Percentiles rank a stretch among this genome's conserved stretches.
Evolutionary conservation across 768 basidiomycete species (phyloP).

Genomic region (Leccinellum rugosiceps): DNA sequence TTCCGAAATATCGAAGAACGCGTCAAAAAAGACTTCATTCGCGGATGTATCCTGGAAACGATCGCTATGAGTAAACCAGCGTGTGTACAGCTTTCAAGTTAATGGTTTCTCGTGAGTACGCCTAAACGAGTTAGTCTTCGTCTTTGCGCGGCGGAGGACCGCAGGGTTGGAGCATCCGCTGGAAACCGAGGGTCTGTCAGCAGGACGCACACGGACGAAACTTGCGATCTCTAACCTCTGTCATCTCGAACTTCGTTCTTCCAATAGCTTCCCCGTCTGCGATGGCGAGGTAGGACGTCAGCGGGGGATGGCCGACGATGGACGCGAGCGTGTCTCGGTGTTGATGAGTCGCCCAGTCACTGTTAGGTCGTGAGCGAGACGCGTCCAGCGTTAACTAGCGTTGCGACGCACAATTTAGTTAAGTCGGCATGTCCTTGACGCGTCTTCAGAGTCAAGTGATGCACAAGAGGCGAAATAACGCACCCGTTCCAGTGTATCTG

Average conservation of each 20-base stretch:
- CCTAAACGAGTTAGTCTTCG: slow-evolving; percentile 48
- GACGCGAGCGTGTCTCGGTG: slow-evolving; percentile 94
- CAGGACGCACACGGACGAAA: slow-evolving; percentile 13
- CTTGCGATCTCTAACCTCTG: slow-evolving; percentile 59
- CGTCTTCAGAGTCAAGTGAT: slow-evolving; percentile 8
- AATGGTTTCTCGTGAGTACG: no score
- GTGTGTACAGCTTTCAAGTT: no score
- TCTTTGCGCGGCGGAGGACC: slow-evolving; percentile 90
- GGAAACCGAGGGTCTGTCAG: slow-evolving; percentile 13
- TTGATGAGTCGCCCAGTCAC: slow-evolving; percentile 97
- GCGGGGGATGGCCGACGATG: slow-evolving; percentile 85
- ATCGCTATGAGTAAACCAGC: background rate
- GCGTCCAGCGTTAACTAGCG: background rate
- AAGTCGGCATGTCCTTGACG: slow-evolving; percentile 86
- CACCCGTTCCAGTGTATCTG: slow-evolving; percentile 93
- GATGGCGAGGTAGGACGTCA: slow-evolving; percentile 84
- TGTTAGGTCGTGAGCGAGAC: slow-evolving; percentile 32
- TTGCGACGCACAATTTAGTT: slow-evolving; percentile 79
- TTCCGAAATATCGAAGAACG: no score
- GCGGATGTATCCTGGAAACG: background rate
- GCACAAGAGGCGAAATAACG: slow-evolving; percentile 23
- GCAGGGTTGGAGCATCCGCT: slow-evolving; percentile 95
- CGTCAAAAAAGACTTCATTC: background rate
- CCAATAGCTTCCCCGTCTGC: slow-evolving; percentile 95
- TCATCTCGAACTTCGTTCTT: slow-evolving; percentile 89